Evolutionary conservation across 2,329 filamentous ascomycete species (phyloP), one percentile per base, ranked within the genome.

Genomic region (Macroventuria anomochaeta): DNA sequence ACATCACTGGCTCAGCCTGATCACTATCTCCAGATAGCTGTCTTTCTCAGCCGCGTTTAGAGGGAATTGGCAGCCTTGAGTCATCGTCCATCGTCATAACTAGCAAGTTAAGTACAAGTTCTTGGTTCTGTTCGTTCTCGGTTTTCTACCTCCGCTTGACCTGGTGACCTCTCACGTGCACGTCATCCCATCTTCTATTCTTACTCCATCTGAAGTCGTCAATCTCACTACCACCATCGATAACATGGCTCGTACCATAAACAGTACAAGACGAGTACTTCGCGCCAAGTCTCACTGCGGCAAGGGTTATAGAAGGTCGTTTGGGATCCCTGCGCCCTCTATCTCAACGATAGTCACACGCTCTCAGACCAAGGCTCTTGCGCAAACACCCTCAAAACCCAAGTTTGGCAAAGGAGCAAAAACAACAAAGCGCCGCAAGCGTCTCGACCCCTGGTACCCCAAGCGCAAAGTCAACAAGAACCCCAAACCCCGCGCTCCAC

Each of bases 361-460:
- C 21, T 64, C 63, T 3, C 56, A 58, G 8, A 57, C 57, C 12
- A 52, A 28, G 4, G 23, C 3, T 13, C 4, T 13, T 6, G n/a
- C 12, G 8, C 39, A 33, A n/a, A 3, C 0, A 8, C 3, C 11
- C 20, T 5, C 12, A 15, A 8, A 15, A 18, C 2, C 5, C 5
- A 21, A 13, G 11, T 1, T n/a, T 12, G 7, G 11, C 4, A 34
- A 7, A 41, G 29, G 4, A 10, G 10, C 8, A 3, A 48, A 46
- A 10, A 18, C 18, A 23, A 48, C 10, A 15, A 28, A 47, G 20
- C 33, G 44, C 12, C 57, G 53, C 7, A 54, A 40, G 21, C 47
- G 52, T n/a, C 50, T 48, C 25, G 66, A 69, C 21, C 61, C 63
- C 17, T 67, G 65, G 64, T 41, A 53, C 10, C 55, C 64, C 23